Conservation (phyloP, 1,284 basidiomycete genomes). For the Fomitopsis betulina region DNA sequence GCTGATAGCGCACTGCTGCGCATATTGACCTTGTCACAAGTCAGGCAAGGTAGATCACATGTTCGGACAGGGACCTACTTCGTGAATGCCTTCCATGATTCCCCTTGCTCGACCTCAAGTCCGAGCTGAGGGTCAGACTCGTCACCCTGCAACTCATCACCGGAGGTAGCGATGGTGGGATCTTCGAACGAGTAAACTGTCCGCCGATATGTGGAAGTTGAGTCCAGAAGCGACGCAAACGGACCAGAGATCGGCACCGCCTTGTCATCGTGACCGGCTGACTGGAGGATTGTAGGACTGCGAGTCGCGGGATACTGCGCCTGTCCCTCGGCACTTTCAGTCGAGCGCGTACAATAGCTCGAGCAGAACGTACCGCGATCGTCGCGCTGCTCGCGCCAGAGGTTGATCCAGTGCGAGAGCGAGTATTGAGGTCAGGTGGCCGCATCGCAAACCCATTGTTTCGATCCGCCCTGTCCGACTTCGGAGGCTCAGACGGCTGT, state of each 20-base stretch:
- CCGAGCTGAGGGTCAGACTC: not conserved
- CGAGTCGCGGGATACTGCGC: not conserved
- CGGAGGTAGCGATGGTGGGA: not conserved
- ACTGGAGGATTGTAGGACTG: not conserved
- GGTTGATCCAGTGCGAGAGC: not conserved
- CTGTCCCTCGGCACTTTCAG: not conserved
- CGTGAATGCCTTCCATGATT: conserved; percentile 10
- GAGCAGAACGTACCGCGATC: no score
- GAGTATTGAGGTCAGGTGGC: not conserved
- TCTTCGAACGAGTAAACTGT: not conserved
- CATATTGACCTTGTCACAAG: conserved; percentile 6
- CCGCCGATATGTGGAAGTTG: not conserved
- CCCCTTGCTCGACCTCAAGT: not conserved
- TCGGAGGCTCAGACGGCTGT: not conserved
- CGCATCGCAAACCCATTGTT: not conserved
- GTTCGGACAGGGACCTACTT: conserved; percentile 3
- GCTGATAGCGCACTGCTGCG: conserved; percentile 7
- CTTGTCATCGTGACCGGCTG: not conserved
- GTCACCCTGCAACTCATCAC: not conserved
- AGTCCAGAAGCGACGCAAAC: conserved; percentile 1
- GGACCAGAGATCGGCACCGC: not conserved
- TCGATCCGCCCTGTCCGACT: not conserved
- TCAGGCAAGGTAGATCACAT: not conserved
- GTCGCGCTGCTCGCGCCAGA: not conserved
- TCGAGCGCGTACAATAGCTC: no score